Evolutionary conservation across 2,329 filamentous ascomycete genomes (phyloP), one percentile per base, ranked within the genome.

Genomic region (Epichloe bromicola): DNA sequence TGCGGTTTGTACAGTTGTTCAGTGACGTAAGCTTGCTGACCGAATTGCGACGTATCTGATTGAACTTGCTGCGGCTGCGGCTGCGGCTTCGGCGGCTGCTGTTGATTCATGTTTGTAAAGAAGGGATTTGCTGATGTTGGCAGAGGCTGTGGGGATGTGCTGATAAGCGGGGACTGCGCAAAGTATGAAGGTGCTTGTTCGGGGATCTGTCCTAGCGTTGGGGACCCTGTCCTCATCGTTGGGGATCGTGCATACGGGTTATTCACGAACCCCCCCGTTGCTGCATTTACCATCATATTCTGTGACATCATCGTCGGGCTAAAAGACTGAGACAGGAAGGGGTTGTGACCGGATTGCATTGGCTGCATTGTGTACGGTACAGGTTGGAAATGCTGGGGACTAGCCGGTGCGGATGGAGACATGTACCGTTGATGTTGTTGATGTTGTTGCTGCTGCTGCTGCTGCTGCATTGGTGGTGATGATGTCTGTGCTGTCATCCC

Each of bases 191-290:
- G 73, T 12, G 66, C 62, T 58, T 77, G 74, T 56, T 79, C 75
- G 0, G 74, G 73, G 39, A 78, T 78, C 57, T 76, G 76, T 2
- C 69, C 70, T 3, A 78, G 66, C 5, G 66, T 62, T 12, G 74
- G 74, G 10, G 74, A 75, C 42, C 74, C 74, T 46, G 77, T 73
- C 54, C 70, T 63, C 3, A 71, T 74, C 4, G 71, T 74, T 4
- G 73, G 74, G 14, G 75, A 76, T 47, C 72, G 66, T 1, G 68
- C 61, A 56, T 75, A 78, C 0, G 74, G 75, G 51, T 78, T 78
- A 57, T 67, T 73, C 12, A 60, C 65, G 65, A 5, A 51, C 56
- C 4, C 63, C 4, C 63, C 63, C n/a, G 63, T 60, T 4, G 62
- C 59, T 3, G 70, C 70, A 51, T 70, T 74, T 4, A 73, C 55